Evolutionary conservation across 306 rosid genomes (phyloP), one percentile per base, ranked within the genome.

Genomic region (Purshia tridentata): DNA sequence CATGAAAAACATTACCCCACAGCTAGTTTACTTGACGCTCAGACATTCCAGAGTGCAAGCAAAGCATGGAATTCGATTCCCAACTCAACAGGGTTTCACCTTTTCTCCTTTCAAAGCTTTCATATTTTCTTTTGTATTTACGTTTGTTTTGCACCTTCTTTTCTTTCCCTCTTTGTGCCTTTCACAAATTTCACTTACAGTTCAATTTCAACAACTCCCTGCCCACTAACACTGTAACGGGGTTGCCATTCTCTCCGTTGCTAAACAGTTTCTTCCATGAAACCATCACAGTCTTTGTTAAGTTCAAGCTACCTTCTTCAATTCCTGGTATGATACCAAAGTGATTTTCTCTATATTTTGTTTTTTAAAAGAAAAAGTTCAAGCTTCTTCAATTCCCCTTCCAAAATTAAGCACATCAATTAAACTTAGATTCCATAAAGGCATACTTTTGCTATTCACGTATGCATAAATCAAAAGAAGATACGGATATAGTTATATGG

Each of bases 381-480:
- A n/a, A 51, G 69, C 20, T 14, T 46, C 41, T 69, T 29, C 35
- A 29, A 29, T 29, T 22, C 18, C 44, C 19, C 71, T 67, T 55
- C 61, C 10, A 55, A 55, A 10, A 22, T 8, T 29, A 2, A 4
- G 48, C 23, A 15, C 48, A 4, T 42, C 29, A 12, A 0, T 16
- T 29, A 23, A 66, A 65, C 41, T n/a, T 65, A 37, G 20, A 75
- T 66, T 65, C 48, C 40, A 23, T 14, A 22, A 16, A 45, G 10
- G 6, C 20, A 18, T 8, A 9, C 22, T 46, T 42, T 3, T 63
- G 58, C 50, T 56, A 14, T 62, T 51, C 68, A 41, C 53, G 22
- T 18, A 89, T 89, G 92, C 20, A 59, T 49, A 63, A 68, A 40
- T 20, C 68, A 37, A 83, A 78, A 29, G 40, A 19, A 9, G 81